Conservation (phyloP, 2,329 filamentous ascomycete genomes). For the Colletotrichum cereale region DNA sequence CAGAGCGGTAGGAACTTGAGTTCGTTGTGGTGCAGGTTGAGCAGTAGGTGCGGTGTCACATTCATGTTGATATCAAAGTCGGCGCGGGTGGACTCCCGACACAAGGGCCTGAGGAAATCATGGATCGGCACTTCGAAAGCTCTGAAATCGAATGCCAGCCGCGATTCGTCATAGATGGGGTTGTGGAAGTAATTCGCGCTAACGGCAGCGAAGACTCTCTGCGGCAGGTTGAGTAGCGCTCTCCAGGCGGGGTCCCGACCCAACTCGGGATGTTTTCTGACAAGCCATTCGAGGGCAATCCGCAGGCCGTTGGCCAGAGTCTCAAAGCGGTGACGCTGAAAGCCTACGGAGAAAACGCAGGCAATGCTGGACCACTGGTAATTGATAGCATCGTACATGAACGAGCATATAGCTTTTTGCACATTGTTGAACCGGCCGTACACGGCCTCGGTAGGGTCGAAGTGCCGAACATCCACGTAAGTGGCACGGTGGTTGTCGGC, state of each 20-base stretch:
- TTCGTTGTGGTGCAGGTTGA: constrained; percentile 68
- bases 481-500: constrained; percentile 53
- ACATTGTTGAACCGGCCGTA: constrained; percentile 46
- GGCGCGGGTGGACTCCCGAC: constrained; percentile 43
- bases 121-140: constrained; percentile 16
- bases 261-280: constrained; percentile 16
- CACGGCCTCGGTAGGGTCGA: constrained; percentile 43
- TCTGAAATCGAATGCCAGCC: constrained; percentile 23
- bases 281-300: not conserved
- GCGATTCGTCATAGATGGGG: not conserved
- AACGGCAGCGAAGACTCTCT: not conserved
- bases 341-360: not conserved
- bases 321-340: not conserved
- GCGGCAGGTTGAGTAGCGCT: not conserved
- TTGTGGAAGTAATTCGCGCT: not conserved
- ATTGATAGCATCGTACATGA: constrained; percentile 51
- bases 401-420: constrained; percentile 53
- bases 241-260: constrained; percentile 16
- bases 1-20: constrained; percentile 74
- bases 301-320: not conserved
- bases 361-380: constrained; percentile 9
- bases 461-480: constrained; percentile 52
- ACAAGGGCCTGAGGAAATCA: constrained; percentile 29
- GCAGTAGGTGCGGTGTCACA: constrained; percentile 60
- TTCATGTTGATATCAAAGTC: constrained; percentile 51